phyloP scores from a whole-genome alignment of 495 filamentous ascomycete species.

The Daldinia decipiens region DNA sequence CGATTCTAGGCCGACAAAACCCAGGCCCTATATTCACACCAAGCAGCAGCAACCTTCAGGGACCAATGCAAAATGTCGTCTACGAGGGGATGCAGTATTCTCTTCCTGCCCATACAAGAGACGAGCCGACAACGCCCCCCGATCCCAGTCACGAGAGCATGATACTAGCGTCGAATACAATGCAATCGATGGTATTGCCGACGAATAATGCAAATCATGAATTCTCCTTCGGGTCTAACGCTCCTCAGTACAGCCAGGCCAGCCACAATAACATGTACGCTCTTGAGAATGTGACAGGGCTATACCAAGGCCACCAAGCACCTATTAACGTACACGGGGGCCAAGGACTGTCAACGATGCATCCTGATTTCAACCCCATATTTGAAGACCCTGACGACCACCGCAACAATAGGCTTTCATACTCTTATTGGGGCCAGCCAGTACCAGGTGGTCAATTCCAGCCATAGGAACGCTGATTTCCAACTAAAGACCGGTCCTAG shows the following conservation, averaged over 20 bases:
- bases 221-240: slow-evolving; percentile 1
- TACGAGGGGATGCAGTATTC: slow-evolving; percentile 20
- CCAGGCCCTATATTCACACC: background rate
- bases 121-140: slow-evolving; percentile 6
- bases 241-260: slow-evolving; percentile 15
- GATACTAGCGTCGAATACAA: slow-evolving; percentile 24
- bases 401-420: slow-evolving; percentile 15
- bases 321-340: background rate
- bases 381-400: slow-evolving; percentile 19
- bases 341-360: slow-evolving; percentile 3
- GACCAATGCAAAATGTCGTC: slow-evolving; percentile 4
- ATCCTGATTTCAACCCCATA: slow-evolving; percentile 3
- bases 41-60: slow-evolving; percentile 1
- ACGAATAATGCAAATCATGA: slow-evolving; percentile 10
- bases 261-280: slow-evolving; percentile 19
- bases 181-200: slow-evolving; percentile 15
- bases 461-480: slow-evolving; percentile 2
- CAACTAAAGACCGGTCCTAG: background rate
- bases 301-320: slow-evolving; percentile 19
- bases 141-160: slow-evolving; percentile 16
- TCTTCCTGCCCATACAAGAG: slow-evolving; percentile 2
- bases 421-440: slow-evolving; percentile 18
- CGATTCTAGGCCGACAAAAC: slow-evolving; percentile 10
- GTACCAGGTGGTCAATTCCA: slow-evolving; percentile 7
- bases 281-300: slow-evolving; percentile 17